Conservation (phyloP, 2,329 filamentous ascomycete species). For the Trichoderma gracile region DNA sequence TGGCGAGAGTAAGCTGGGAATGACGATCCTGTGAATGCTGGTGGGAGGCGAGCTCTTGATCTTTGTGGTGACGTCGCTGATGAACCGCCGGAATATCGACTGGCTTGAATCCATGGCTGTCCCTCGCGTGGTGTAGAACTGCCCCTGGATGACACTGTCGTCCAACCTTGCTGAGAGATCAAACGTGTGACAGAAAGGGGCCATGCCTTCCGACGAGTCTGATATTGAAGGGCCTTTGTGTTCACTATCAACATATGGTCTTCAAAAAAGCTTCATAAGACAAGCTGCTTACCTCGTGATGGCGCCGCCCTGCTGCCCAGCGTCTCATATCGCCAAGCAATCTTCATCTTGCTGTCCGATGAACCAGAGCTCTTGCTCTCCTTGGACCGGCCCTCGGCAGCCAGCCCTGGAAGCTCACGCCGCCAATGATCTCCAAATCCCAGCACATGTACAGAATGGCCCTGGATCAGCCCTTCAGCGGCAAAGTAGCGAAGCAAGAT, state of each 20-base stretch:
- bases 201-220: slow-evolving; percentile 26
- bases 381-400: slow-evolving; percentile 44
- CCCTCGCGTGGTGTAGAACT: slow-evolving; percentile 53
- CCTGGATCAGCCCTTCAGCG: slow-evolving; percentile 88
- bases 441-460: slow-evolving; percentile 83
- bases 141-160: slow-evolving; percentile 50
- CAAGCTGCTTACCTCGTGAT: slow-evolving; percentile 16
- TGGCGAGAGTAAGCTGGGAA: slow-evolving; percentile 87
- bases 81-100: slow-evolving; percentile 59
- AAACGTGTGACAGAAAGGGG: slow-evolving; percentile 70
- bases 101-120: slow-evolving; percentile 35
- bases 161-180: slow-evolving; percentile 67
- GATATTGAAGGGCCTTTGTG: slow-evolving; percentile 19
- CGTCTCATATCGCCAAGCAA: slow-evolving; percentile 95
- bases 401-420: slow-evolving; percentile 76
- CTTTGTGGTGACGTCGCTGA: slow-evolving; percentile 58
- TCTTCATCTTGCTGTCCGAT: slow-evolving; percentile 84
- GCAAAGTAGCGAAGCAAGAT: slow-evolving; percentile 85
- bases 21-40: slow-evolving; percentile 74
- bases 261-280: neutral
- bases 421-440: slow-evolving; percentile 80
- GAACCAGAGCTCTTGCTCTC: slow-evolving; percentile 42
- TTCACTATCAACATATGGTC: neutral
- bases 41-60: slow-evolving; percentile 59
- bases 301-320: slow-evolving; percentile 57